Percentiles rank a stretch among this genome's conserved stretches.
These are phyloP conservation scores for Mycosphaerella sp. DNA, from an alignment of 2,329 filamentous ascomycete species.

Conservation along the genomic window DNA sequence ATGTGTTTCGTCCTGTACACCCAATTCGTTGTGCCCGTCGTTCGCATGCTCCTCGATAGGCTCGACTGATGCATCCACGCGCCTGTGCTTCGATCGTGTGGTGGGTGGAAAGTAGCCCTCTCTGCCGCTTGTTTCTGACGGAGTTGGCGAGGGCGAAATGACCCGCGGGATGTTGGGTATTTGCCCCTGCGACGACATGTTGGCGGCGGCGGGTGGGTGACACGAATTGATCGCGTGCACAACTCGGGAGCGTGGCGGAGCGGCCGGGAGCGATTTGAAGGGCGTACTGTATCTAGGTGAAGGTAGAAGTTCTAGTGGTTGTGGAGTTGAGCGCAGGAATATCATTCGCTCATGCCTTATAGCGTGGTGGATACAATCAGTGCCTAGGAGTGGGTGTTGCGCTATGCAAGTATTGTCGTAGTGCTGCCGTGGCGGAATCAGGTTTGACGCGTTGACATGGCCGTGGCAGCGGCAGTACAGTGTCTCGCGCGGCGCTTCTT, in stretches of 20 bases:
- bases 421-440: conserved; percentile 4
- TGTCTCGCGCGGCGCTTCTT: neutral
- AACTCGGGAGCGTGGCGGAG: conserved; percentile 9
- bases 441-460: conserved; percentile 18
- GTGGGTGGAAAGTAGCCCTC: conserved; percentile 65
- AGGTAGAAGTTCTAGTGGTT: neutral
- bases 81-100: conserved; percentile 69
- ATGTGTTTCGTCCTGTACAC: conserved; percentile 38
- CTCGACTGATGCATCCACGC: conserved; percentile 49
- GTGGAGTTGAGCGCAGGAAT: neutral
- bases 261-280: conserved; percentile 2
- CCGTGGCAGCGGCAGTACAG: neutral
- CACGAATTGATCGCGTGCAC: conserved; percentile 9
- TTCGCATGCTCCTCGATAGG: conserved; percentile 55
- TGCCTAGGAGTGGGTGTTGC: neutral
- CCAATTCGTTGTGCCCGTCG: conserved; percentile 12
- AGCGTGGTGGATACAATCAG: neutral
- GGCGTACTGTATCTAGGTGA: neutral
- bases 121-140: conserved; percentile 51
- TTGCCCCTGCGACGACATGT: conserved; percentile 42
- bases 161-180: conserved; percentile 78
- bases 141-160: conserved; percentile 80
- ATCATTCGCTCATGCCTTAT: neutral
- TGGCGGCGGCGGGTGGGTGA: neutral
- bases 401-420: neutral